These are phyloP conservation scores for Hanseniaspora valbyensis DNA, from an alignment of 805 yeast genomes.

Conservation along the genomic window DNA sequence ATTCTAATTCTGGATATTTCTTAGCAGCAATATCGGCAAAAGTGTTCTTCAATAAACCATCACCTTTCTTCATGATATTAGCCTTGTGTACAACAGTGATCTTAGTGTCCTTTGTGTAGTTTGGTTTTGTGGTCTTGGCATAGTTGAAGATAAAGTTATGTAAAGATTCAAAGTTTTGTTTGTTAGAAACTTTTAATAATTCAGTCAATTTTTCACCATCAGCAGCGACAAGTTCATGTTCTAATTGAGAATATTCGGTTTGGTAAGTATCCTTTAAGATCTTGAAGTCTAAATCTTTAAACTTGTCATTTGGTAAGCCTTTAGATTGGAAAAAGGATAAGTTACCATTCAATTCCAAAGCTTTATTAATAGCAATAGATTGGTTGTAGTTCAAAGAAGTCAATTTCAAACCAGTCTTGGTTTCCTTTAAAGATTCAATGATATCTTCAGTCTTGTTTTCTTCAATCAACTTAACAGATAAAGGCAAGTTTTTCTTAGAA, in stretches of 20 bases:
- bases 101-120: conserved; percentile 68
- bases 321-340: conserved; percentile 87
- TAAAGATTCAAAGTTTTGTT: conserved; percentile 89
- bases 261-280: conserved; percentile 97
- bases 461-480: conserved; percentile 78
- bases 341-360: conserved; percentile 89
- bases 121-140: conserved; percentile 34
- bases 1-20: conserved; percentile 68
- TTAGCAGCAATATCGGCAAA: conserved; percentile 75
- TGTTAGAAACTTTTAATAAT: conserved; percentile 75
- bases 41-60: conserved; percentile 92
- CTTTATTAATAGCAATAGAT: conserved; percentile 89
- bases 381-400: conserved; percentile 16
- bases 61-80: conserved; percentile 96
- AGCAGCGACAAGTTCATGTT: conserved; percentile 95
- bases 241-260: conserved; percentile 97
- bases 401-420: conserved; percentile 82
- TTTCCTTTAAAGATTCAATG: conserved; percentile 82
- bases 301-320: conserved; percentile 86
- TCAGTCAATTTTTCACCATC: conserved; percentile 67
- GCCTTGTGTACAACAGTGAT: conserved; percentile 94
- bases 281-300: conserved; percentile 81
- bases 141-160: conserved; percentile 96
- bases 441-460: conserved; percentile 70
- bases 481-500: conserved; percentile 12